A percentile compares a stretch with the other conserved stretches of the same genome.
Evolutionary conservation across 1,284 basidiomycete genomes (phyloP).

Genomic region (Xerocomus nothofagi): DNA sequence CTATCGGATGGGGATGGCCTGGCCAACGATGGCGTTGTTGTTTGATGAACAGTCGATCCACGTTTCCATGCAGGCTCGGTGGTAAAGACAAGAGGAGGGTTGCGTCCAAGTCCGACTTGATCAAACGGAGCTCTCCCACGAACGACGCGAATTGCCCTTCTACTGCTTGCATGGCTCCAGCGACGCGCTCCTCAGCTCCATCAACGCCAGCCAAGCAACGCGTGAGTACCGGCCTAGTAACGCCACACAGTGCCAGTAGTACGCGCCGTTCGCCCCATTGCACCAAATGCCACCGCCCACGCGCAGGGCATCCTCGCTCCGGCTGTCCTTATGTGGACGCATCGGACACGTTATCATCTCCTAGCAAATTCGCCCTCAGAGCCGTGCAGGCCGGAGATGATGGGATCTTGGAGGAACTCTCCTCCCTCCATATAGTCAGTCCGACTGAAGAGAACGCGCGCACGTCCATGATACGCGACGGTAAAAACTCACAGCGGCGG

Average conservation of each 20-base stretch:
- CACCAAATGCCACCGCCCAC: slow-evolving; percentile 51
- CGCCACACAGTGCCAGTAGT: slow-evolving; percentile 20
- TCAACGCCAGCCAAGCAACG: slow-evolving; percentile 28
- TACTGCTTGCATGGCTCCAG: slow-evolving; percentile 26
- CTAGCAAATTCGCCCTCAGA: slow-evolving; percentile 7
- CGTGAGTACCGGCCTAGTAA: slow-evolving; percentile 9
- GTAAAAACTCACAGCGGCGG: slow-evolving; percentile 13
- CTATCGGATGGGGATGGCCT: neutral
- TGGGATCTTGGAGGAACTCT: slow-evolving; percentile 27
- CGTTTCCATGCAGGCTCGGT: neutral
- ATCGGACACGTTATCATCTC: slow-evolving; percentile 23
- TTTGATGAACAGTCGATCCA: neutral
- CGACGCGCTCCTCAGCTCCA: slow-evolving; percentile 32
- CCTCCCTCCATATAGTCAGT: slow-evolving; percentile 33
- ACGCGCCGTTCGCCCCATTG: slow-evolving; percentile 48
- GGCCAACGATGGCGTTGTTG: neutral
- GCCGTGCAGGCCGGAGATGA: slow-evolving; percentile 12
- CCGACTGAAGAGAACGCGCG: slow-evolving; percentile 19
- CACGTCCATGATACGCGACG: neutral
- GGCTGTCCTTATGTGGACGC: slow-evolving; percentile 48
- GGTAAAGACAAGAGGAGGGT: neutral
- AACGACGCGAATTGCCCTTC: neutral
- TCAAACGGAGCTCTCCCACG: too few species aligned
- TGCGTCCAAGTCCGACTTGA: too few species aligned
- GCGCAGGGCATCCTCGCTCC: slow-evolving; percentile 55